These are phyloP conservation scores for Pyricularia sp. DNA, from an alignment of 2,329 filamentous ascomycete genomes.

Conservation along the genomic window DNA sequence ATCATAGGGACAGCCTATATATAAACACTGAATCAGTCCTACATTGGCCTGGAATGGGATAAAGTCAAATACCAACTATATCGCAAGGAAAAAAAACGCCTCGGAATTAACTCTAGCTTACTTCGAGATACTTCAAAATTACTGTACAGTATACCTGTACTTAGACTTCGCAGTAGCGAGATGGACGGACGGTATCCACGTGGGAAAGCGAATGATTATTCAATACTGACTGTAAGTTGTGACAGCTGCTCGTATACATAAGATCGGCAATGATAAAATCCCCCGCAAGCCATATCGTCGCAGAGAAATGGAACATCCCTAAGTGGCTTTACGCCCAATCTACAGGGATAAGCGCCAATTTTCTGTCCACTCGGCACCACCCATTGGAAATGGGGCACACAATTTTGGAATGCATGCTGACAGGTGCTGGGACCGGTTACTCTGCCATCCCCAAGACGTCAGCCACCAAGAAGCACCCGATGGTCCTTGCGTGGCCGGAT, in stretches of 20 bases:
- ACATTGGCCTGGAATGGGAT: too few relatives aligned
- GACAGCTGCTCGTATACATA: not conserved
- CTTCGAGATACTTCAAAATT: too few relatives aligned
- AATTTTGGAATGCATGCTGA: not conserved
- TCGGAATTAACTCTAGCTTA: too few relatives aligned
- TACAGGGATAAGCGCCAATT: not conserved
- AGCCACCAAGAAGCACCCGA: not conserved
- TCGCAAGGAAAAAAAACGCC: too few relatives aligned
- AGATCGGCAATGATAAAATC: not conserved
- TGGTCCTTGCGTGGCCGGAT: not conserved
- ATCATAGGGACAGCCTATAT: too few relatives aligned
- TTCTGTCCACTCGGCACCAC: not conserved
- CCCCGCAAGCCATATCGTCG: not conserved
- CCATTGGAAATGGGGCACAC: not conserved
- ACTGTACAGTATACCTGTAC: too few relatives aligned
- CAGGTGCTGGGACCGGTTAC: not conserved
- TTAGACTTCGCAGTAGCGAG: too few relatives aligned
- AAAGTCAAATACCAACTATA: too few relatives aligned
- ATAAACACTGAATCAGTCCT: too few relatives aligned
- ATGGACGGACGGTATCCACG: not conserved
- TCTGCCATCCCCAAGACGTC: not conserved
- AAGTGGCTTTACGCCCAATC: not conserved
- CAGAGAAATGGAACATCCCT: not conserved
- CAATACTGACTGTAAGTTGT: too few relatives aligned
- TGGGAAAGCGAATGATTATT: not conserved